Evolutionary conservation across 805 yeast species (phyloP), one percentile per base, ranked within the genome.

Genomic region (Candida qinlingensis): DNA sequence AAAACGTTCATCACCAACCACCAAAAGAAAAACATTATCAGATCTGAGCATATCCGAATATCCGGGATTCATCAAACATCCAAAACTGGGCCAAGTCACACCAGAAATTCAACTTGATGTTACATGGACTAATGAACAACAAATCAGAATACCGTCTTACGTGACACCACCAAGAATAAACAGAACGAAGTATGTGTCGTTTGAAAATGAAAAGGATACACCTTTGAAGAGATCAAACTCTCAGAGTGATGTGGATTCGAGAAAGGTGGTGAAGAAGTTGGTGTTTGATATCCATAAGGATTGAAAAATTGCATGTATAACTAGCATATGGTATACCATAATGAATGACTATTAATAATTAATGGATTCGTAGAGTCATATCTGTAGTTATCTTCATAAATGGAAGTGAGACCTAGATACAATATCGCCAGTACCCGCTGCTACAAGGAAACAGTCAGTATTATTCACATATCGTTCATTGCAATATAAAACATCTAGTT

Each of bases 111-210:
- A 48, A 13, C 47, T 60, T 6, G 57, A 54, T 31, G 42, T 51
- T 1, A 13, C 39, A 4, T 60, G 64, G 64, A 44, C 41, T 2
- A 44, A 47, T 29, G 48, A 50, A 11, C 46, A 54, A 4, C 35
- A 37, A 3, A 38, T 39, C 6, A 42, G 31, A 6, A 52, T 61
- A 6, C 64, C 64, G 7, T 46, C 52, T 5, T 61, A 44, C 44
- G 52, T 61, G 4, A 61, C 64, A 4, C 64, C 64, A 3, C 63
- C 64, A 44, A 55, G 63, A 49, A 37, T 36, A 2, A 49, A 58
- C 34, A 51, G 60, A 36, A 38, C 46, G 4, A 56, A 47, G 37
- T 59, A 58, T 33, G 29, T 57, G n/a, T 52, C 58, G 8, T 54
- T 53, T 40, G 53, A 51, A 8, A 48, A 44, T 27, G 50, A 52